phyloP scores from a whole-genome alignment of 192 early-diverging fungal species.

The Backusella luteola region DNA sequence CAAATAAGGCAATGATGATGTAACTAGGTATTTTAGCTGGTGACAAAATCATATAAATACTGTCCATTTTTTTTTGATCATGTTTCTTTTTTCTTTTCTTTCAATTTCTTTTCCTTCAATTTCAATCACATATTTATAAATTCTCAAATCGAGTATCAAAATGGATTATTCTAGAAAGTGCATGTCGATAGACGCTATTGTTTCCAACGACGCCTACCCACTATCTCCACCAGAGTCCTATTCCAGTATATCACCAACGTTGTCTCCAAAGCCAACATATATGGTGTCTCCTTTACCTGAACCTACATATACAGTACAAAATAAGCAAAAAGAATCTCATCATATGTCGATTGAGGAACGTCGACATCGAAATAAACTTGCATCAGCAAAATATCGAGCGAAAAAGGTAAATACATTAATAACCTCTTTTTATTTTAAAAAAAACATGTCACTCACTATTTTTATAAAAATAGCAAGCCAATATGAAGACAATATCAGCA shows the following conservation, averaged over 20 bases:
- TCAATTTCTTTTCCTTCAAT: not conserved
- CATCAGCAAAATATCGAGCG: conserved; percentile 59
- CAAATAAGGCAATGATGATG: not conserved
- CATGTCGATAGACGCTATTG: conserved; percentile 4
- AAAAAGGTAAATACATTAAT: conserved; percentile 38
- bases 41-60: not conserved
- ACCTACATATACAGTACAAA: not conserved
- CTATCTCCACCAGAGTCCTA: conserved; percentile 11
- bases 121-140: not conserved
- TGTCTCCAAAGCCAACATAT: not conserved
- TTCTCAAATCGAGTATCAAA: not conserved
- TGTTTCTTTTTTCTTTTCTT: not conserved
- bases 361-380: conserved; percentile 54
- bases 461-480: conserved; percentile 7
- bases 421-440: not conserved
- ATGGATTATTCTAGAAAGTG: not conserved
- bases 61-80: not conserved
- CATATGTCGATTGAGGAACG: conserved; percentile 47
- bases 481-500: conserved; percentile 2
- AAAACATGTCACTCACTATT: not conserved
- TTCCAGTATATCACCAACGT: not conserved
- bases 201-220: not conserved
- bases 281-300: not conserved
- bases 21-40: not conserved
- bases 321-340: not conserved